Base-by-base conservation (phyloP, 2,329 filamentous ascomycete genomes). In the Dissoconium aciculare region DNA sequence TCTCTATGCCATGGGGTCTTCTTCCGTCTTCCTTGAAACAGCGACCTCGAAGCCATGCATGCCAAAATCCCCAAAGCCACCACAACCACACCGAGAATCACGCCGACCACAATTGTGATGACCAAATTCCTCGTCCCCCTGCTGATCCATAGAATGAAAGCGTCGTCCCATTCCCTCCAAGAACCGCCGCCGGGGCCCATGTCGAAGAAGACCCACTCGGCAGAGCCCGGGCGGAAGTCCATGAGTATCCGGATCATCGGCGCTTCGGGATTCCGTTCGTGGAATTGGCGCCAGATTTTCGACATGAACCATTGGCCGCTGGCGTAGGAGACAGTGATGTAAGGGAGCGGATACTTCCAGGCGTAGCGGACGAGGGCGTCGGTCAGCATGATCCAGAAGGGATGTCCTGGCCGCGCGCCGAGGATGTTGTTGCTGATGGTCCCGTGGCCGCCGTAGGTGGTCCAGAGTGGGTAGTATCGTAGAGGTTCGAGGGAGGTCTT, bases 381-480 rank as follows among this genome's bases (percentile, higher is more conserved):
- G 3, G 32, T 35, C 15, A 35, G 13, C 21, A 31, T 11, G 17
- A 27, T 31, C 32, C 32, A 35, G 23, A 15, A 35, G 4, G 32
- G 28, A 11, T 35, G 32, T 9, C 31, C 12, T 13, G 32, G 32
- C 23, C 27, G 28, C 9, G 17, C 32, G 13, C 27, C 32, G 13
- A 35, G 32, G 15, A 35, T 35, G 23, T 35, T 30, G 24, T 35
- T 35, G 23, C 32, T 35, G 3, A 35, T 12, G 5, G 32, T 23
- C 3, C 32, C 32, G 11, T 31, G 32, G 4, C 28, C 32, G 15
- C 32, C 32, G 17, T 35, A 27, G 4, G 28, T 30, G 11, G 15
- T 17, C 27, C 27, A 29, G 11, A 15, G 9, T 9, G 27, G 11
- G 15, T 15, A 29, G 12, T 15, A 29, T 11, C 27, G 27, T 15